Conservation (phyloP, 1,139 yeast species). For the Scheffersomyces insectosa region DNA sequence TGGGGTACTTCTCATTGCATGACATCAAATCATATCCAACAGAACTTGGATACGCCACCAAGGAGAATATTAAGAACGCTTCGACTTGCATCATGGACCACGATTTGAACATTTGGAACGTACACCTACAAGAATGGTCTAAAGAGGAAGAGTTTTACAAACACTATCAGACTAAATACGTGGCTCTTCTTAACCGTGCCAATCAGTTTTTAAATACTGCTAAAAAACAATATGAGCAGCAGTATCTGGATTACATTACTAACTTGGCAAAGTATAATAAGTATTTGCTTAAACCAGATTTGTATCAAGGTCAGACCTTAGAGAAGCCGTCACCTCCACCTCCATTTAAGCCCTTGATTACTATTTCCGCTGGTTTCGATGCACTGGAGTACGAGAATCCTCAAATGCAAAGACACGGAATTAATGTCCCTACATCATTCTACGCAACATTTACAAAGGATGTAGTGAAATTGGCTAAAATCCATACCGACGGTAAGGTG, state of each 20-base stretch:
- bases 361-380: slow-evolving; percentile 85
- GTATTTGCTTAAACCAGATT: slow-evolving; percentile 31
- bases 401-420: slow-evolving; percentile 84
- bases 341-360: slow-evolving; percentile 70
- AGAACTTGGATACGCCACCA: slow-evolving; percentile 74
- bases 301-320: slow-evolving; percentile 22
- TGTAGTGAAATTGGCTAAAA: slow-evolving; percentile 62
- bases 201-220: slow-evolving; percentile 61
- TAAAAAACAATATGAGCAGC: slow-evolving; percentile 44
- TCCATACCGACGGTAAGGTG: slow-evolving; percentile 62
- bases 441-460: slow-evolving; percentile 75
- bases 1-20: slow-evolving; percentile 83
- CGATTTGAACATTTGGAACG: slow-evolving; percentile 81
- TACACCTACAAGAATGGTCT: slow-evolving; percentile 70
- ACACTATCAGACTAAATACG: slow-evolving; percentile 63
- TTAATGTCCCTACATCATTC: slow-evolving; percentile 80
- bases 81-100: slow-evolving; percentile 82
- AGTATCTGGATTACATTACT: slow-evolving; percentile 32
- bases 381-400: slow-evolving; percentile 83
- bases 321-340: slow-evolving; percentile 38
- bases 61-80: slow-evolving; percentile 71
- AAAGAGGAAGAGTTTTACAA: slow-evolving; percentile 65
- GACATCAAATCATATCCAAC: slow-evolving; percentile 89
- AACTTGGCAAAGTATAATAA: slow-evolving; percentile 30
- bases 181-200: slow-evolving; percentile 65